phyloP scores from a whole-genome alignment of 108 stramenopile species.

The Bacterosira constricta region DNA sequence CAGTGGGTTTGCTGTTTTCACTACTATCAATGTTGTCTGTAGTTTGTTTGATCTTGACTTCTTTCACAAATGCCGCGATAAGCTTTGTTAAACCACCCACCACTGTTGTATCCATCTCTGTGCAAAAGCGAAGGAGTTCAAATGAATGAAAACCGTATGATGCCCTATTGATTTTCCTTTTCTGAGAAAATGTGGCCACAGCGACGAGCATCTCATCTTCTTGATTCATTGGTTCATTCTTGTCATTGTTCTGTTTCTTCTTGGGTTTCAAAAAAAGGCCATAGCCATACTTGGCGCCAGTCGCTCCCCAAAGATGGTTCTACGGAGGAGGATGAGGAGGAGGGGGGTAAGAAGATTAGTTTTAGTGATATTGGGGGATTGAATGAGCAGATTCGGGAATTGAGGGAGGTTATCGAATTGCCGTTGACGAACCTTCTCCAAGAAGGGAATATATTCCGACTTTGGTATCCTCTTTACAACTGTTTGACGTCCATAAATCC shows the following conservation, averaged over 20 bases:
- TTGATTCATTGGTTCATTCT: background rate
- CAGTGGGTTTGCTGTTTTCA: background rate
- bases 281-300: slow-evolving; percentile 60
- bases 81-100: slow-evolving; percentile 75
- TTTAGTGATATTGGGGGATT: slow-evolving; percentile 97
- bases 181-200: slow-evolving; percentile 63
- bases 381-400: slow-evolving; percentile 95
- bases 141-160: slow-evolving; percentile 38
- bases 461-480: slow-evolving; percentile 36
- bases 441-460: slow-evolving; percentile 52
- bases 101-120: slow-evolving; percentile 43
- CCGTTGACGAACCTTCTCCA: slow-evolving; percentile 94
- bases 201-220: slow-evolving; percentile 54
- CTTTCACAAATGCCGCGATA: slow-evolving; percentile 49
- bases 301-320: slow-evolving; percentile 75
- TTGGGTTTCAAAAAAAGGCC: slow-evolving; percentile 47
- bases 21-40: background rate
- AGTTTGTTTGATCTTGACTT: slow-evolving; percentile 24
- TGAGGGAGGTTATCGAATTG: slow-evolving; percentile 98
- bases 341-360: slow-evolving; percentile 76
- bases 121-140: slow-evolving; percentile 74
- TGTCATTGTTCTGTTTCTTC: background rate
- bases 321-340: too few species aligned
- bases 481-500: slow-evolving; percentile 69
- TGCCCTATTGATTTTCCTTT: slow-evolving; percentile 47